Percentiles rank a stretch among this genome's conserved stretches.
These are phyloP conservation scores for Nicotiana noctiflora DNA, from an alignment of 257 asterid genomes.

Conservation along the genomic window DNA sequence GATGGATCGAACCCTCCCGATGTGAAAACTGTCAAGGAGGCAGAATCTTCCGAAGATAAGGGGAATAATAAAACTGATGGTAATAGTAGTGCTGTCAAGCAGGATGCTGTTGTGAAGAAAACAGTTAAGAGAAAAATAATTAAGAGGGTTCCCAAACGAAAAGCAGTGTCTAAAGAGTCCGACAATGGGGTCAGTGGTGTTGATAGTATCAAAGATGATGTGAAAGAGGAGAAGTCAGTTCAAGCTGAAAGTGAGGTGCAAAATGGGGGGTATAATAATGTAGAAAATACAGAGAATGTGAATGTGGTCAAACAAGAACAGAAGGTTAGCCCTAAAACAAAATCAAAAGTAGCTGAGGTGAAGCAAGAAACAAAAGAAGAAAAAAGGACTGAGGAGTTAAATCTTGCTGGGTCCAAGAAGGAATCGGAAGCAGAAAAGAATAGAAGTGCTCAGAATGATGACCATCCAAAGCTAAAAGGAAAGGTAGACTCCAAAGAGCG, in stretches of 20 bases:
- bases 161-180: constrained; percentile 36
- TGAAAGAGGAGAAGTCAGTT: constrained; percentile 21
- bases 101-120: constrained; percentile 43
- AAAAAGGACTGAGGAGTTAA: constrained; percentile 26
- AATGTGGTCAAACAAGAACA: constrained; percentile 18
- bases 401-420: constrained; percentile 30
- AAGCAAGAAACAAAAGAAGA: constrained; percentile 38
- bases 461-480: constrained; percentile 30
- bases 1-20: constrained; percentile 30
- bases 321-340: constrained; percentile 21
- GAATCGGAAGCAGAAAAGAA: constrained; percentile 25
- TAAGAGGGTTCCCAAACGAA: constrained; percentile 64
- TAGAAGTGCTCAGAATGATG: constrained; percentile 31
- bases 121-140: constrained; percentile 65
- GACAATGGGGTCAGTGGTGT: constrained; percentile 25
- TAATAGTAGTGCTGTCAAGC: constrained; percentile 22
- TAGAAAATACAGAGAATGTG: constrained; percentile 25
- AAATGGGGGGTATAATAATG: constrained; percentile 22
- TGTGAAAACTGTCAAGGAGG: constrained; percentile 31
- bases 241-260: constrained; percentile 26
- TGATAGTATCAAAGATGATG: constrained; percentile 21
- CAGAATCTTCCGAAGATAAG: constrained; percentile 33
- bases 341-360: constrained; percentile 14
- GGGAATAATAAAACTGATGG: constrained; percentile 31
- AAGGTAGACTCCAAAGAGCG: constrained; percentile 36